Percentiles rank a stretch among this genome's conserved stretches.
phyloP scores from a whole-genome alignment of 1,284 basidiomycete genomes.

The Irpex rosettiformis region DNA sequence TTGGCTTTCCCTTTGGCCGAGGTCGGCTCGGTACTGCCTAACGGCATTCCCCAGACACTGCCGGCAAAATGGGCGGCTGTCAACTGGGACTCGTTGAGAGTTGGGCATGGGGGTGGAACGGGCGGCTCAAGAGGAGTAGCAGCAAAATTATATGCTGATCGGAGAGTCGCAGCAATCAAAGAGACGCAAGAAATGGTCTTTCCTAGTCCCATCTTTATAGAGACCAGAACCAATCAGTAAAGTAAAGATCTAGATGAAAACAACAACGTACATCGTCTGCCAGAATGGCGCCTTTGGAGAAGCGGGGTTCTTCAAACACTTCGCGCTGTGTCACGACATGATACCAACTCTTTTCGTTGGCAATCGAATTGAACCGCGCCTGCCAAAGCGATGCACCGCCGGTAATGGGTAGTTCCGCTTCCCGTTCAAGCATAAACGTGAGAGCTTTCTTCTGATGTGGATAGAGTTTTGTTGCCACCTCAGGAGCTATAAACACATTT shows the following conservation, averaged over 20 bases:
- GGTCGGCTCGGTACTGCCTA: constrained; percentile 25
- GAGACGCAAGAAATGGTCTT: constrained; percentile 96
- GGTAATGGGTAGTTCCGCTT: constrained; percentile 60
- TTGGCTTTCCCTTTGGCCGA: constrained; percentile 61
- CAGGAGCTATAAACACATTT: constrained; percentile 47
- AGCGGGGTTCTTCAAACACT: constrained; percentile 59
- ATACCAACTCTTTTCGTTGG: constrained; percentile 58
- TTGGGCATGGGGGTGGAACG: constrained; percentile 37
- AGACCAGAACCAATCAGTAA: no score
- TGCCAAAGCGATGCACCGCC: constrained; percentile 79
- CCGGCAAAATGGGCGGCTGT: constrained; percentile 70
- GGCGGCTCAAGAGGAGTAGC: constrained; percentile 46
- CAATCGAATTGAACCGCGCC: constrained; percentile 47
- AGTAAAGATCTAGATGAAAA: not conserved
- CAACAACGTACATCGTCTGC: constrained; percentile 80
- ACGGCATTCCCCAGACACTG: constrained; percentile 82
- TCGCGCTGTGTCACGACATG: constrained; percentile 88
- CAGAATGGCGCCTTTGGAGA: constrained; percentile 89
- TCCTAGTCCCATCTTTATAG: constrained; percentile 96
- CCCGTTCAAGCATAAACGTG: constrained; percentile 93
- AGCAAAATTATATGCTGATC: constrained; percentile 70
- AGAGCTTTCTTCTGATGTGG: constrained; percentile 98
- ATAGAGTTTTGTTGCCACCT: constrained; percentile 88
- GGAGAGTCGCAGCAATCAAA: constrained; percentile 83
- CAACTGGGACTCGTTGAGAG: constrained; percentile 36